Evolutionary conservation across 352 stramenopile species (phyloP), one percentile per base, ranked within the genome.

Genomic region (Globisporangium iwayamae): DNA sequence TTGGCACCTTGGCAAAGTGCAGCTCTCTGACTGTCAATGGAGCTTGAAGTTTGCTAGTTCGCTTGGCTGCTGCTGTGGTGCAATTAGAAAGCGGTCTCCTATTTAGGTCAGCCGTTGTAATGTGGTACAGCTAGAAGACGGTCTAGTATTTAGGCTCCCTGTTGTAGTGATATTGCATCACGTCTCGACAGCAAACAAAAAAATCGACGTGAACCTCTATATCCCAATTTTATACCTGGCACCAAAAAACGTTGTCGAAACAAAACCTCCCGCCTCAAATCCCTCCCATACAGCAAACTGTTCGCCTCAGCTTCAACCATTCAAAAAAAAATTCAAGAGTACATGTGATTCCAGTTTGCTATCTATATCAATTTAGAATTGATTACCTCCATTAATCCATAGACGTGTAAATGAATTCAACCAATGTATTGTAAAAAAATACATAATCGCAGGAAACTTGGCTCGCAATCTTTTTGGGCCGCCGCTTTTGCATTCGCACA

Each of bases 191-290:
- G 30, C 8, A 57, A 57, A 45, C 52, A 41, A 45, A 47, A 30
- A 57, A 57, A 18, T 30, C 52, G 52, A 57, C 52, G 52, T 57
- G 52, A 25, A 43, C 52, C 32, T 57, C 30, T 6, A 30, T 30
- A n/a, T 18, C 51, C 32, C 52, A 10, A 43, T 57, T 30, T 13
- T 45, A 8, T 39, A 45, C 52, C 41, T 47, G 38, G 6, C 18
- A 45, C 7, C 18, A 13, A 3, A 45, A 57, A 57, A 57, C 18
- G 52, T 43, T 62, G 22, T 25, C 41, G 22, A 53, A 62, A 52
- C 39, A 61, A n/a, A 30, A 16, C 43, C 56, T 62, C 38, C 5
- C n/a, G 3, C 10, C 3, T 0, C 9, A 18, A 1, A 22, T 45
- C 25, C 56, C 56, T 45, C 2, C 16, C 4, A 1, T 32, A 7